phyloP scores from a whole-genome alignment of 2,329 filamentous ascomycete species.

The Exophiala sideris region DNA sequence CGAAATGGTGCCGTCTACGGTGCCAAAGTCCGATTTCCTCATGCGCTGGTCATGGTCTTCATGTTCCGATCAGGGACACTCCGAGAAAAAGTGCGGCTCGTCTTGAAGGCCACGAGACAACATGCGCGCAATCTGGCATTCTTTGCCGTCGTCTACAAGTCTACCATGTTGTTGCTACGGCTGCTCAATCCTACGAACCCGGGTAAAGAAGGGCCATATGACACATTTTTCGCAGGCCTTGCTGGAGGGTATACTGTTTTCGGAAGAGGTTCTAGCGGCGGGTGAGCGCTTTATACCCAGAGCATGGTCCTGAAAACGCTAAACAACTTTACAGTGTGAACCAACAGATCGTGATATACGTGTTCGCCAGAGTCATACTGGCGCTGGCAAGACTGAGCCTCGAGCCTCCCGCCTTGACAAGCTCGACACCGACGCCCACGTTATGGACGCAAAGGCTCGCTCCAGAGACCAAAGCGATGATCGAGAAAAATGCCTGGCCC shows the following conservation, averaged over 20 bases:
- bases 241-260: conserved; percentile 92
- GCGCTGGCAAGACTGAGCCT: conserved; percentile 80
- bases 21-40: conserved; percentile 94
- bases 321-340: conserved; percentile 16
- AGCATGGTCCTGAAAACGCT: conserved; percentile 9
- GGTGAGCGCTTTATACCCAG: conserved; percentile 64
- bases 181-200: conserved; percentile 45
- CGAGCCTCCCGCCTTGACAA: conserved; percentile 50
- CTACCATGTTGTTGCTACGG: conserved; percentile 71
- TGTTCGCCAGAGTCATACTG: conserved; percentile 86
- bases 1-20: conserved; percentile 98
- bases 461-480: conserved; percentile 36
- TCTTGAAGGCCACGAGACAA: conserved; percentile 81
- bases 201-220: conserved; percentile 66
- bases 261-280: conserved; percentile 69
- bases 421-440: conserved; percentile 25
- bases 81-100: conserved; percentile 71
- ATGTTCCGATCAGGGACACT: conserved; percentile 93
- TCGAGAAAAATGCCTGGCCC: conserved; percentile 78
- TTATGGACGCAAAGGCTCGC: conserved; percentile 31
- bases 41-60: conserved; percentile 97
- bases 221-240: conserved; percentile 81
- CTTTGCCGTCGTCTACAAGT: conserved; percentile 90
- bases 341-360: conserved; percentile 86
- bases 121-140: conserved; percentile 89